Conservation (phyloP, 768 basidiomycete species). For the Chlorophyllum brunneum region DNA sequence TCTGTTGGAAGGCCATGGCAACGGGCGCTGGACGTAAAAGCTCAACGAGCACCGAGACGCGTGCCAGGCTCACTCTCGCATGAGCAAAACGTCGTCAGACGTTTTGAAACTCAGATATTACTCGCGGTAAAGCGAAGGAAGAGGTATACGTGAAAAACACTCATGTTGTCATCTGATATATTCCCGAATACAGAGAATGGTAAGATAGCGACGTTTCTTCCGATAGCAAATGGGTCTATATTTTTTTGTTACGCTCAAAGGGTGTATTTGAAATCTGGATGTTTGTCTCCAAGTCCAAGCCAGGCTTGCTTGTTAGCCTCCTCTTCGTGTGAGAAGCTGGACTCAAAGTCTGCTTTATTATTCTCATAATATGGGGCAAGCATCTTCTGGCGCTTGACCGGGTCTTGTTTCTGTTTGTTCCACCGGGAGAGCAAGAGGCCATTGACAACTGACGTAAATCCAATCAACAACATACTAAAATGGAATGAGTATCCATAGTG, state of each 20-base stretch:
- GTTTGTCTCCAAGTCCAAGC: slow-evolving; percentile 13
- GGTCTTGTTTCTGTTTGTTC: slow-evolving; percentile 23
- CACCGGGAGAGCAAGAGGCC: slow-evolving; percentile 22
- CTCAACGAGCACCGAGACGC: slow-evolving; percentile 14
- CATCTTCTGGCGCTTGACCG: slow-evolving; percentile 22
- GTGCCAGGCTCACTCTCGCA: too few species aligned
- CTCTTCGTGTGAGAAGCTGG: background rate
- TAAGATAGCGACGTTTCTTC: too few species aligned
- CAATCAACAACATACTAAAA: slow-evolving; percentile 15
- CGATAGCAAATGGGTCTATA: too few species aligned
- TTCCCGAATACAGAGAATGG: too few species aligned
- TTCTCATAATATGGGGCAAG: slow-evolving; percentile 24
- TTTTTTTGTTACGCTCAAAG: too few species aligned
- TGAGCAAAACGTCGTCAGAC: too few species aligned
- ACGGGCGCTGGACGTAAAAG: slow-evolving; percentile 15
- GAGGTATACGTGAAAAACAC: too few species aligned
- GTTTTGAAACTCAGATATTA: too few species aligned
- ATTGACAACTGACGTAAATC: slow-evolving; percentile 22
- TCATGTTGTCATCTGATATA: too few species aligned
- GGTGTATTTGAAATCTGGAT: slow-evolving; percentile 14
- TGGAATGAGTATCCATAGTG: background rate
- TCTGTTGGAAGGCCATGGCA: slow-evolving; percentile 25
- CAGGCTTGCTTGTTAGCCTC: slow-evolving; percentile 8
- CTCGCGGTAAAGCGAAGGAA: too few species aligned
- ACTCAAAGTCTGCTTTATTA: slow-evolving; percentile 9